Evolutionary conservation across 2,329 filamentous ascomycete genomes (phyloP), one percentile per base, ranked within the genome.

Genomic region (Parascedosporium putredinis): DNA sequence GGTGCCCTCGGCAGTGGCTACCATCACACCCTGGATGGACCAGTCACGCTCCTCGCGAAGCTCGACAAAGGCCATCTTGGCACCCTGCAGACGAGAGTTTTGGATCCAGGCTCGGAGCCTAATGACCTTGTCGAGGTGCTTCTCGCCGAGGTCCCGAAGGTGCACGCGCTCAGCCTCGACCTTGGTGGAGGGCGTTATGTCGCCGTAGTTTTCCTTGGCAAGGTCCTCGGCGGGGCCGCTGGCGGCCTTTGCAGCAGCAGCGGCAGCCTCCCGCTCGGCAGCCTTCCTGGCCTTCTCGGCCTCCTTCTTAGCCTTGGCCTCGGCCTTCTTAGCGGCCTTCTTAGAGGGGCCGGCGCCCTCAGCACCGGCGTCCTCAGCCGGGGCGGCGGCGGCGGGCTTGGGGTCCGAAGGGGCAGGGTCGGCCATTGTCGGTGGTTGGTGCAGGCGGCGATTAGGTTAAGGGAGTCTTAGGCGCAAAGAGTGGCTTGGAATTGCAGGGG

Each of bases 21-120:
- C 75, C 14, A 88, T 72, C 33, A 96, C 84, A 47, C 84, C 88
- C 71, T 96, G 90, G 34, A 96, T 83, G 23, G 83, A 84, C 73
- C 85, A 83, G 60, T 82, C 77, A 52, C 77, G 73, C 64, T 86
- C 81, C 66, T 88, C 78, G 55, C 88, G 79, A 58, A 97, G 75
- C 70, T 93, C 88, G 59, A 96, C 69, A 70, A 96, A 96, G 38
- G 82, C 85, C 72, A 96, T 84, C 74, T 95, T 96, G 57, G 89
- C 88, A 53, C 86, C 84, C 71, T 97, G 91, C 58, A 85, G 83
- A 56, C 91, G 81, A 27, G 86, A 81, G 71, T 95, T 96, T 65
- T 95, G 87, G 34, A 96, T 77, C 73, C 86, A 88, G 25, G 81
- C 88, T 33, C 88, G 78, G 59, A 96, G 75, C 42, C 81, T 82